Evolutionary conservation across 106 monocot species (phyloP).

Genomic region (Phalaenopsis equestris): DNA sequence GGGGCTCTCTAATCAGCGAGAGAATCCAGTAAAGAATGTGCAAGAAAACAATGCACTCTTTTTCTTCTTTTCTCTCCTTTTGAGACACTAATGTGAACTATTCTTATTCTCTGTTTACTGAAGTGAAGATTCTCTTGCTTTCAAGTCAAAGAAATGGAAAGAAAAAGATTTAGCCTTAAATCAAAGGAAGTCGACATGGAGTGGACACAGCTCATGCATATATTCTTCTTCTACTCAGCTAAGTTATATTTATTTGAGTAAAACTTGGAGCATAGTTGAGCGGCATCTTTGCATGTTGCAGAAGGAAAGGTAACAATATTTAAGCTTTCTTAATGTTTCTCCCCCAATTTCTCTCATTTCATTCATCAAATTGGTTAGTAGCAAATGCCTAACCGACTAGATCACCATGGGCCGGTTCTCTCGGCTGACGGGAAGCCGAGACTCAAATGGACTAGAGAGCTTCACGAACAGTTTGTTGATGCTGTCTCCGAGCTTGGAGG

Average conservation of each 20-base stretch:
- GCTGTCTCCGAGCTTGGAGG: slow-evolving; percentile 68
- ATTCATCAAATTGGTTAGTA: slow-evolving; percentile 7
- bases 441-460: slow-evolving; percentile 67
- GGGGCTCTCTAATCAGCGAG: slow-evolving; percentile 26
- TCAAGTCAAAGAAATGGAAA: slow-evolving; percentile 39
- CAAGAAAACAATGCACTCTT: slow-evolving; percentile 8
- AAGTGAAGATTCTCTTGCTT: slow-evolving; percentile 38
- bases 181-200: slow-evolving; percentile 9
- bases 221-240: slow-evolving; percentile 18
- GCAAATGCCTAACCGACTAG: slow-evolving; percentile 20
- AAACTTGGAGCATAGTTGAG: background rate
- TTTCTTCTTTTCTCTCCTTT: slow-evolving; percentile 31
- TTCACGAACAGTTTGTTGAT: slow-evolving; percentile 52
- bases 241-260: slow-evolving; percentile 1
- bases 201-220: slow-evolving; percentile 5
- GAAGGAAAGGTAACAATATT: slow-evolving; percentile 4
- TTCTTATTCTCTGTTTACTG: slow-evolving; percentile 24
- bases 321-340: background rate
- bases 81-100: slow-evolving; percentile 26
- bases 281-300: slow-evolving; percentile 4
- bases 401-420: slow-evolving; percentile 2
- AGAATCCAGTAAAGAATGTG: slow-evolving; percentile 30
- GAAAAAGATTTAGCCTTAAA: slow-evolving; percentile 6
- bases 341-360: background rate
- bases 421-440: slow-evolving; percentile 43